Evolutionary conservation across 768 basidiomycete genomes (phyloP).

Genomic region (Rhizopogon roseolus): DNA sequence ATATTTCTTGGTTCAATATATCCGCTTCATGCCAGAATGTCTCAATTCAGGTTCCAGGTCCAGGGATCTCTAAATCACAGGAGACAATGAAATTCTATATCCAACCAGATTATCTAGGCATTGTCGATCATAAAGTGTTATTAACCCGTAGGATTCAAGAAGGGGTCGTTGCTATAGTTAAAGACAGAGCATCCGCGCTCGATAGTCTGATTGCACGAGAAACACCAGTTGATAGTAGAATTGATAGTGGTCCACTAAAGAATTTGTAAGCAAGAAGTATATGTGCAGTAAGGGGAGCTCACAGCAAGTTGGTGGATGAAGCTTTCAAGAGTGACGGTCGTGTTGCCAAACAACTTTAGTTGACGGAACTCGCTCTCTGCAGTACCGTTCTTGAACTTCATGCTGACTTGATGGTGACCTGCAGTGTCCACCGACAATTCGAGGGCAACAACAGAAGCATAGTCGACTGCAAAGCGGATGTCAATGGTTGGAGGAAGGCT

Average conservation of each 20-base stretch:
- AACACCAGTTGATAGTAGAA: slow-evolving; percentile 11
- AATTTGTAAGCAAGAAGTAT: background rate
- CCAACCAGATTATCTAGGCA: too few species aligned
- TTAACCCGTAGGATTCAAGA: background rate
- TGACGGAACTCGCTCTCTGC: slow-evolving; percentile 43
- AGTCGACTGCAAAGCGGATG: slow-evolving; percentile 43
- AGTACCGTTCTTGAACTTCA: slow-evolving; percentile 77
- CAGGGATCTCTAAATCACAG: too few species aligned
- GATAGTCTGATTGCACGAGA: slow-evolving; percentile 6
- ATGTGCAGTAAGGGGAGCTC: background rate
- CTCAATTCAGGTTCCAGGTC: too few species aligned
- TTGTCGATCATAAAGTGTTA: too few species aligned
- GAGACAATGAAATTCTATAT: too few species aligned
- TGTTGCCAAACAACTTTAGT: slow-evolving; percentile 54
- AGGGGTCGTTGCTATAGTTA: background rate
- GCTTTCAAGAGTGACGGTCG: background rate
- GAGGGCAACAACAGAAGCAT: slow-evolving; percentile 60
- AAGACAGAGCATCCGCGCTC: slow-evolving; percentile 1
- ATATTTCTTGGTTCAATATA: too few species aligned
- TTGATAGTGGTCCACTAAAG: slow-evolving; percentile 3
- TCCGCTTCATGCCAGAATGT: too few species aligned
- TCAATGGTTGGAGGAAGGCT: background rate
- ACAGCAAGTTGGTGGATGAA: slow-evolving; percentile 1
- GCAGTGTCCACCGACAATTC: slow-evolving; percentile 62
- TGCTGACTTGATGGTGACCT: slow-evolving; percentile 63